phyloP scores from a whole-genome alignment of 495 filamentous ascomycete genomes.

The Hypoxylon lienhwacheense region DNA sequence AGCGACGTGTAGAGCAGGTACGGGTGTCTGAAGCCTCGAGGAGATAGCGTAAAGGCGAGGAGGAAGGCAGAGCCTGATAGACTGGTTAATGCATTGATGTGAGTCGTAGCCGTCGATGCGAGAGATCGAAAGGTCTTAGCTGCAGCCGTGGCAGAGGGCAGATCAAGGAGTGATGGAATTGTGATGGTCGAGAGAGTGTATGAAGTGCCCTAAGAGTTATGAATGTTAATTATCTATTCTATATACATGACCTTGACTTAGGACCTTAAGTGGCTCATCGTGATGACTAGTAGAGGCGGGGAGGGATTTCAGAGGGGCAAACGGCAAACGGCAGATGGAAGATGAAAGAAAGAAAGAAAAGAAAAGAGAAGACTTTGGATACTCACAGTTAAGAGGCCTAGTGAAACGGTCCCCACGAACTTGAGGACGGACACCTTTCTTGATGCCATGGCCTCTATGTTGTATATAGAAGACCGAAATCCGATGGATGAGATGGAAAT shows the following conservation, averaged over 20 bases:
- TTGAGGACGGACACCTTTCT: slow-evolving; percentile 73
- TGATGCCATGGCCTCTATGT: slow-evolving; percentile 61
- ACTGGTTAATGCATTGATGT: slow-evolving; percentile 62
- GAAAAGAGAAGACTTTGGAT: too few species aligned
- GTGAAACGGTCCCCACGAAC: slow-evolving; percentile 84
- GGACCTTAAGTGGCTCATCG: slow-evolving; percentile 13
- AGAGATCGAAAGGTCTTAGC: slow-evolving; percentile 65
- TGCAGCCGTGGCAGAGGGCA: slow-evolving; percentile 70
- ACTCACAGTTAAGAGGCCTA: slow-evolving; percentile 83
- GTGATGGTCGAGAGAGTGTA: slow-evolving; percentile 74
- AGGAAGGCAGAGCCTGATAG: slow-evolving; percentile 65
- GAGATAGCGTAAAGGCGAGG: slow-evolving; percentile 73
- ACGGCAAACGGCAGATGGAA: slow-evolving; percentile 17
- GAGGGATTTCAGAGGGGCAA: slow-evolving; percentile 27
- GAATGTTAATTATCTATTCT: not conserved
- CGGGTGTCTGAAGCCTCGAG: slow-evolving; percentile 70
- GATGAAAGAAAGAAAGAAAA: not conserved
- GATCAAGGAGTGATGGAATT: slow-evolving; percentile 73
- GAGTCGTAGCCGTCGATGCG: slow-evolving; percentile 58
- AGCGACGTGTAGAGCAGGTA: slow-evolving; percentile 80
- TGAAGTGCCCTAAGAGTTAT: slow-evolving; percentile 68
- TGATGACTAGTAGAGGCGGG: slow-evolving; percentile 12
- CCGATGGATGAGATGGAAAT: slow-evolving; percentile 3
- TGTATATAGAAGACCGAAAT: slow-evolving; percentile 4
- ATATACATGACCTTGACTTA: not conserved